These are phyloP conservation scores for Leccinum pellstonianum DNA, from an alignment of 768 basidiomycete genomes.

Conservation along the genomic window DNA sequence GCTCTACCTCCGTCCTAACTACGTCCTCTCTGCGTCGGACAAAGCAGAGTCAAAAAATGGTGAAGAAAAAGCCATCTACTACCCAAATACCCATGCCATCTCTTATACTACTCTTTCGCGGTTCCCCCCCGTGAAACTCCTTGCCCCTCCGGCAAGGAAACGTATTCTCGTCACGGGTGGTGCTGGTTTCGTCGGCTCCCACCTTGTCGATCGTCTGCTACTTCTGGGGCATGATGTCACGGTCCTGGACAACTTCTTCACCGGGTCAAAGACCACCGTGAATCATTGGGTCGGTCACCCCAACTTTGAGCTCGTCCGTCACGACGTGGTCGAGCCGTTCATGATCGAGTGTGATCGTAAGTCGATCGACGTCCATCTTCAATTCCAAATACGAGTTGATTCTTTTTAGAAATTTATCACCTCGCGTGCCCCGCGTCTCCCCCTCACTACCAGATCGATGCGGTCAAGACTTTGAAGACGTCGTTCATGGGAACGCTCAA, in stretches of 20 bases:
- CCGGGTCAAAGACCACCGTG: conserved; percentile 95
- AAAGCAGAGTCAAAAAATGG: conserved; percentile 39
- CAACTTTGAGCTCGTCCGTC: conserved; percentile 97
- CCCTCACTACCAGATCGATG: conserved; percentile 97
- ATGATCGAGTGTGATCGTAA: conserved; percentile 98
- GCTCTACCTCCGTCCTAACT: conserved; percentile 86
- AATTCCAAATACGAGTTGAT: neutral
- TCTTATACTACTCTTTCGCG: conserved; percentile 90
- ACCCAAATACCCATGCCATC: conserved; percentile 76
- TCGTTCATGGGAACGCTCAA: conserved; percentile 98
- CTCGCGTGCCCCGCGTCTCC: conserved; percentile 97
- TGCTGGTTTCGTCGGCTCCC: conserved; percentile 98
- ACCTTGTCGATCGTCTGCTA: conserved; percentile 97
- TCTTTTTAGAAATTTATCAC: conserved; percentile 85
- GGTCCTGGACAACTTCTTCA: conserved; percentile 98
- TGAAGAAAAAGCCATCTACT: conserved; percentile 61
- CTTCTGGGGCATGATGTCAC: conserved; percentile 96
- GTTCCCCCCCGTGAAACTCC: conserved; percentile 90
- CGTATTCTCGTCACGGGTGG: conserved; percentile 95
- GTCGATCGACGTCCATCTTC: conserved; percentile 22
- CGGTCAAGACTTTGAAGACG: conserved; percentile 97
- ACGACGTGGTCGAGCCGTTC: conserved; percentile 96
- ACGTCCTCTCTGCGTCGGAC: conserved; percentile 48
- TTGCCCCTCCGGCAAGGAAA: conserved; percentile 75
- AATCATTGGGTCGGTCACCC: conserved; percentile 97